Evolutionary conservation across 495 filamentous ascomycete species (phyloP).

Genomic region (Hypoxylon trugodes): DNA sequence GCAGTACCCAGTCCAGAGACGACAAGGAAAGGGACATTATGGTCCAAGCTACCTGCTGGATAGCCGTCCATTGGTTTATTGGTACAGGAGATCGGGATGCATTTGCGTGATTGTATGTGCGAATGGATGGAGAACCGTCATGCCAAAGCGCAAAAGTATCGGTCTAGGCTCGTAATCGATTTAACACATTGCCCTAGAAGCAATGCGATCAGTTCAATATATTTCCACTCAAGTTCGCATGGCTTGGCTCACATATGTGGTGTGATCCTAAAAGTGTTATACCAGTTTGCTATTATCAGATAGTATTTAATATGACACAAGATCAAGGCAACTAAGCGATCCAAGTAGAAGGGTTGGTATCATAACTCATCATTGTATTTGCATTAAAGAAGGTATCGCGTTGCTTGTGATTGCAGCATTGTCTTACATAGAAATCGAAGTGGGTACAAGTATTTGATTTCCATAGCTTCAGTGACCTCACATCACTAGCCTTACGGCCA

Average conservation of each 20-base stretch:
- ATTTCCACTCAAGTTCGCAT: not conserved
- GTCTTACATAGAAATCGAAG: not conserved
- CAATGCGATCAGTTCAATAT: slow-evolving; percentile 21
- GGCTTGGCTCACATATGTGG: slow-evolving; percentile 14
- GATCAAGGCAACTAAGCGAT: not conserved
- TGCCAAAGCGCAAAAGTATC: slow-evolving; percentile 9
- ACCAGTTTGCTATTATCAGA: not conserved
- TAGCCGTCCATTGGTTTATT: slow-evolving; percentile 80
- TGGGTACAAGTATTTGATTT: slow-evolving; percentile 7
- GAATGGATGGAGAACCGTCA: slow-evolving; percentile 11
- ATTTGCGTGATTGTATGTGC: slow-evolving; percentile 24
- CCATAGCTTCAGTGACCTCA: slow-evolving; percentile 37
- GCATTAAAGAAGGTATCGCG: not conserved
- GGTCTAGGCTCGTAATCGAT: not conserved
- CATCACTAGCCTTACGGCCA: slow-evolving; percentile 3
- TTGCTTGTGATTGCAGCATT: slow-evolving; percentile 6
- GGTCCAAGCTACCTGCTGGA: slow-evolving; percentile 78
- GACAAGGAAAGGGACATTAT: slow-evolving; percentile 81
- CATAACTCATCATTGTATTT: slow-evolving; percentile 6
- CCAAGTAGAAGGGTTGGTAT: not conserved
- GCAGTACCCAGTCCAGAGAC: slow-evolving; percentile 72
- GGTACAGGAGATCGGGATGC: slow-evolving; percentile 23
- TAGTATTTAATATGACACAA: not conserved
- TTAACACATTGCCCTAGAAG: slow-evolving; percentile 21
- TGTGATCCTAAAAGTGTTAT: not conserved